These are phyloP conservation scores for Globisporangium alternatum DNA, from an alignment of 352 stramenopile species.

Conservation along the genomic window DNA sequence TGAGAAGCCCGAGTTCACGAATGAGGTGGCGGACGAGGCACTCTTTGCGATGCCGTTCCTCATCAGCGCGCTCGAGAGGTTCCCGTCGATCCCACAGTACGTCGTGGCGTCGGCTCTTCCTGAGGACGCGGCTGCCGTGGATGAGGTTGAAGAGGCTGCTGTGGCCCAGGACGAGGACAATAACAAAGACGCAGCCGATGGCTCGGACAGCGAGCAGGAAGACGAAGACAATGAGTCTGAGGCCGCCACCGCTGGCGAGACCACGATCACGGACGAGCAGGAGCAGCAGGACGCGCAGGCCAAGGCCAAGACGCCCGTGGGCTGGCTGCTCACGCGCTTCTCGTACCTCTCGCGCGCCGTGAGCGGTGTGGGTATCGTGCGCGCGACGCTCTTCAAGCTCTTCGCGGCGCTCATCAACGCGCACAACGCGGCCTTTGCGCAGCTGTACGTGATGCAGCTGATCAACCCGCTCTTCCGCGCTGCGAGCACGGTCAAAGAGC, in stretches of 20 bases:
- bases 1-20: slow-evolving; percentile 47
- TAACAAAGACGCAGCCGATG: slow-evolving; percentile 12
- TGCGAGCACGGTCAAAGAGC: slow-evolving; percentile 49
- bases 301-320: slow-evolving; percentile 62
- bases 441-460: slow-evolving; percentile 72
- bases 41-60: slow-evolving; percentile 63
- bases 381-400: slow-evolving; percentile 78
- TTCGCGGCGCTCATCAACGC: slow-evolving; percentile 76
- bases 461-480: slow-evolving; percentile 82
- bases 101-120: slow-evolving; percentile 20
- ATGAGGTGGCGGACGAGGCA: slow-evolving; percentile 54
- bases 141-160: slow-evolving; percentile 16
- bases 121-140: slow-evolving; percentile 14
- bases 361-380: slow-evolving; percentile 53
- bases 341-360: slow-evolving; percentile 70
- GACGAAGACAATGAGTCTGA: slow-evolving; percentile 17
- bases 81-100: slow-evolving; percentile 62
- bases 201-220: slow-evolving; percentile 7
- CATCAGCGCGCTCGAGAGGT: slow-evolving; percentile 47
- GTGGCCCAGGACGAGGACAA: slow-evolving; percentile 13
- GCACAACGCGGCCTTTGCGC: slow-evolving; percentile 43
- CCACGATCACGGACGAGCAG: slow-evolving; percentile 31
- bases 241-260: slow-evolving; percentile 21
- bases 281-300: slow-evolving; percentile 39
- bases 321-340: slow-evolving; percentile 82